phyloP scores from a whole-genome alignment of 208 protist genomes.

The Crithidia acanthocephali region DNA sequence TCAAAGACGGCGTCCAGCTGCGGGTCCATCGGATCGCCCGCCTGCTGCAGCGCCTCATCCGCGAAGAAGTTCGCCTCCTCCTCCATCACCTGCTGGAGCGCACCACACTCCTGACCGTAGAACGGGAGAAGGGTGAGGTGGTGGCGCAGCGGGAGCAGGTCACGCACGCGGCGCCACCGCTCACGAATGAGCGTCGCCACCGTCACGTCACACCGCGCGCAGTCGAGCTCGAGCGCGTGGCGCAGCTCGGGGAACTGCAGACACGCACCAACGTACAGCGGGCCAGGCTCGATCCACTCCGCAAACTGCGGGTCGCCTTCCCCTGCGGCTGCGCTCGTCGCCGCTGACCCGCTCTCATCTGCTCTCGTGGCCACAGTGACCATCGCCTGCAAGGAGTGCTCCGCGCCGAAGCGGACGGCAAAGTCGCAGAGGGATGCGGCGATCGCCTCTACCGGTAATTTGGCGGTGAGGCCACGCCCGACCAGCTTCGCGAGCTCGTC shows the following conservation, averaged over 20 bases:
- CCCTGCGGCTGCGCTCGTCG: neutral
- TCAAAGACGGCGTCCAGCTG: slow-evolving; percentile 15
- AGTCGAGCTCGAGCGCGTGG: slow-evolving; percentile 54
- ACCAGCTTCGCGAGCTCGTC: slow-evolving; percentile 84
- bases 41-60: slow-evolving; percentile 24
- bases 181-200: slow-evolving; percentile 53
- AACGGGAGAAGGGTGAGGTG: slow-evolving; percentile 43
- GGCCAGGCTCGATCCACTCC: slow-evolving; percentile 71
- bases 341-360: neutral
- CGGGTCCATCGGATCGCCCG: slow-evolving; percentile 6
- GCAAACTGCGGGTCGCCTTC: slow-evolving; percentile 16
- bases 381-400: slow-evolving; percentile 78
- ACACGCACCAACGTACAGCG: slow-evolving; percentile 71
- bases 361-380: slow-evolving; percentile 53
- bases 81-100: slow-evolving; percentile 77
- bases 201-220: slow-evolving; percentile 54
- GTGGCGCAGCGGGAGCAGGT: slow-evolving; percentile 56
- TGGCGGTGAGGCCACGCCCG: slow-evolving; percentile 42
- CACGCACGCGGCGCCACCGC: slow-evolving; percentile 62
- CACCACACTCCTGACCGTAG: slow-evolving; percentile 74
- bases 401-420: slow-evolving; percentile 71
- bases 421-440: slow-evolving; percentile 81
- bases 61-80: slow-evolving; percentile 77
- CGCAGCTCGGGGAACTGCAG: slow-evolving; percentile 44
- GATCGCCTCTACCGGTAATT: slow-evolving; percentile 44